phyloP scores from a whole-genome alignment of 1,284 basidiomycete species.

The Blastosporella zonata region DNA sequence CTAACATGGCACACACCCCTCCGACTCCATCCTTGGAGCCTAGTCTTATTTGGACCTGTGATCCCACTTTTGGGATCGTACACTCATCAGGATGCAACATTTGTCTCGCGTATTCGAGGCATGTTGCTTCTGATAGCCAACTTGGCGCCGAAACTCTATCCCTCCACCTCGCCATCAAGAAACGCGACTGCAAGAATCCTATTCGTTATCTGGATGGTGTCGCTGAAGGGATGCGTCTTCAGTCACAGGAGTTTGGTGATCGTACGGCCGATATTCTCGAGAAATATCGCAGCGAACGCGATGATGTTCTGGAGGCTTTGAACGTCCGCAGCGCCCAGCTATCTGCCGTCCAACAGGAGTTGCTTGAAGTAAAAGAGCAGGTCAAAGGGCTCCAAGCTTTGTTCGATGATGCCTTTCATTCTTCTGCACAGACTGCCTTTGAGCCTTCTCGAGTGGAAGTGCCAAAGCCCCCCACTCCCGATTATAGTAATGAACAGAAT shows the following conservation, averaged over 20 bases:
- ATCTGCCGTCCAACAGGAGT: conserved; percentile 32
- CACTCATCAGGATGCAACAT: conserved; percentile 37
- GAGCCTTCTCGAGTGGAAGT: too few species aligned
- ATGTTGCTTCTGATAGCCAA: conserved; percentile 30
- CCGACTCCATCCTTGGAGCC: conserved; percentile 24
- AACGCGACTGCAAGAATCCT: conserved; percentile 28
- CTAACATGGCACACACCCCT: neutral
- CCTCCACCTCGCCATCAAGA: conserved; percentile 38
- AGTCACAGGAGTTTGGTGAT: conserved; percentile 20
- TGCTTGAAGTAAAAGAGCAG: conserved; percentile 31
- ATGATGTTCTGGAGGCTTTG: conserved; percentile 18
- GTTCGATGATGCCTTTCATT: conserved; percentile 20
- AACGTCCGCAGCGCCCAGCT: conserved; percentile 14
- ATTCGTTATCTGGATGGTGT: conserved; percentile 29
- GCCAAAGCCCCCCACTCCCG: conserved; percentile 13
- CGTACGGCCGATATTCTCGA: conserved; percentile 22
- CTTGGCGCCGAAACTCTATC: conserved; percentile 24
- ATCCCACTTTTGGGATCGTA: conserved; percentile 40
- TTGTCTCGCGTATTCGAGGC: conserved; percentile 40
- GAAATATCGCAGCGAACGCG: conserved; percentile 26
- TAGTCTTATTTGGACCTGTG: conserved; percentile 17
- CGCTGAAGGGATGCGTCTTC: conserved; percentile 25
- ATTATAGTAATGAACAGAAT: too few species aligned
- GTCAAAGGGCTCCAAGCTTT: conserved; percentile 34
- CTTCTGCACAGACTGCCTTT: neutral